phyloP scores from a whole-genome alignment of 2,329 filamentous ascomycete genomes.

The Microdochium paspali region DNA sequence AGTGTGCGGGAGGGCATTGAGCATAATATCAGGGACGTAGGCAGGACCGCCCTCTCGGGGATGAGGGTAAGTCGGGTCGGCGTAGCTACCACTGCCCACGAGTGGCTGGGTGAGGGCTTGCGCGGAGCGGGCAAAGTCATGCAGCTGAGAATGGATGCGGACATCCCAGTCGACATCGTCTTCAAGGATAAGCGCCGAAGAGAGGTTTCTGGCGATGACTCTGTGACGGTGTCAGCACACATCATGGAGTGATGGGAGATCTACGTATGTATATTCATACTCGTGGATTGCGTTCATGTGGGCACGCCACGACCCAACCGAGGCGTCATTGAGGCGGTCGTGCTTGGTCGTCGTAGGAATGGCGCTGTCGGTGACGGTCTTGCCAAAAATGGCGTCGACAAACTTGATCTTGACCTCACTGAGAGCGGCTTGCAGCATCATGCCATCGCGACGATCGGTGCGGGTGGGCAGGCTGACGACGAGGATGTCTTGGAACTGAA shows the following conservation, averaged over 20 bases:
- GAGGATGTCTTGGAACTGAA: slow-evolving; percentile 41
- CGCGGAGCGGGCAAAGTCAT: slow-evolving; percentile 13
- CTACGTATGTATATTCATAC: slow-evolving; percentile 9
- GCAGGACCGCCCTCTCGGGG: slow-evolving; percentile 3
- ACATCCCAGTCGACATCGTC: slow-evolving; percentile 41
- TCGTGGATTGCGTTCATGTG: slow-evolving; percentile 27
- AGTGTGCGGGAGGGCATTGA: slow-evolving; percentile 9
- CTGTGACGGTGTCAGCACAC: slow-evolving; percentile 10
- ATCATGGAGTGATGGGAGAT: neutral
- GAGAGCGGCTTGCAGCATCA: slow-evolving; percentile 35
- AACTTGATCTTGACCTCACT: slow-evolving; percentile 34
- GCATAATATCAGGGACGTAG: slow-evolving; percentile 6
- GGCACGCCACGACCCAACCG: slow-evolving; percentile 25
- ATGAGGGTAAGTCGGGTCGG: slow-evolving; percentile 16
- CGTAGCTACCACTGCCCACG: slow-evolving; percentile 4
- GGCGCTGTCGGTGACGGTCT: slow-evolving; percentile 25
- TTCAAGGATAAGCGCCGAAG: slow-evolving; percentile 32
- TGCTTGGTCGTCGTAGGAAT: slow-evolving; percentile 22
- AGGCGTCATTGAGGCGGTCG: slow-evolving; percentile 15
- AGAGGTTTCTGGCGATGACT: slow-evolving; percentile 32
- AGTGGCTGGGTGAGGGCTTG: slow-evolving; percentile 11
- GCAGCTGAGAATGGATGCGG: slow-evolving; percentile 28
- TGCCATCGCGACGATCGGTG: slow-evolving; percentile 39
- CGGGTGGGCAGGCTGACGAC: slow-evolving; percentile 38
- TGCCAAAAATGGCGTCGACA: slow-evolving; percentile 32